phyloP scores from a whole-genome alignment of 73 alveolate species.

The Diophrys appendiculata region DNA sequence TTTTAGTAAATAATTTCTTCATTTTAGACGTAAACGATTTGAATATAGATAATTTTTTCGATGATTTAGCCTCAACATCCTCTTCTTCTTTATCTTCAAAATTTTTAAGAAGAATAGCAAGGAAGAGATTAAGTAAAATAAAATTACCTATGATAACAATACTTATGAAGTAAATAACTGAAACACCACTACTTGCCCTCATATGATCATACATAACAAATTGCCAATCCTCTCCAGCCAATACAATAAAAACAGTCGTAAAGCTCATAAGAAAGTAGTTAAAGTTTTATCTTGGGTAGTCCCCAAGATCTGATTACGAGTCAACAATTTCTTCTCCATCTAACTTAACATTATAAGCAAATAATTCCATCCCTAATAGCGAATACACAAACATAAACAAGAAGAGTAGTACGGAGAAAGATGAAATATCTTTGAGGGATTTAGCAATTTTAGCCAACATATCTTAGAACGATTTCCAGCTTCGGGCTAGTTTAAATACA shows the following conservation, averaged over 20 bases:
- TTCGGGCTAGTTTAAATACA: conserved; percentile 58
- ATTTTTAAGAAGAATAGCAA: conserved; percentile 40
- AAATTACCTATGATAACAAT: conserved; percentile 32
- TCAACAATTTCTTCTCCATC: conserved; percentile 13
- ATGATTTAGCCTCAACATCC: conserved; percentile 24
- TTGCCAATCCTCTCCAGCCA: conserved; percentile 43
- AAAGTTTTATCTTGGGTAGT: conserved; percentile 10
- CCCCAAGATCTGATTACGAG: conserved; percentile 1
- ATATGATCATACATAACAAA: conserved; percentile 16
- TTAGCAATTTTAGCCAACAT: conserved; percentile 35
- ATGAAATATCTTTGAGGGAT: conserved; percentile 41
- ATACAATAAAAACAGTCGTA: conserved; percentile 54
- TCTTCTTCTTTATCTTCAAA: conserved; percentile 13
- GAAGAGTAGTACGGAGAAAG: conserved; percentile 56
- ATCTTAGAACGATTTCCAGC: conserved; percentile 58
- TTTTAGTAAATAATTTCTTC: too few relatives aligned
- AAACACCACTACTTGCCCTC: conserved; percentile 39
- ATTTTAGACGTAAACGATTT: too few relatives aligned
- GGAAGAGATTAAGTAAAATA: conserved; percentile 46
- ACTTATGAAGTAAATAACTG: conserved; percentile 40
- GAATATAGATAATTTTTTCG: not conserved
- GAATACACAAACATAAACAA: conserved; percentile 61
- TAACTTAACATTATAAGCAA: conserved; percentile 60
- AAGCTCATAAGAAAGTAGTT: conserved; percentile 44
- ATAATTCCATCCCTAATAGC: conserved; percentile 74